Evolutionary conservation across 306 rosid species (phyloP).

Genomic region (cucumber (Cucumis sativus)): DNA sequence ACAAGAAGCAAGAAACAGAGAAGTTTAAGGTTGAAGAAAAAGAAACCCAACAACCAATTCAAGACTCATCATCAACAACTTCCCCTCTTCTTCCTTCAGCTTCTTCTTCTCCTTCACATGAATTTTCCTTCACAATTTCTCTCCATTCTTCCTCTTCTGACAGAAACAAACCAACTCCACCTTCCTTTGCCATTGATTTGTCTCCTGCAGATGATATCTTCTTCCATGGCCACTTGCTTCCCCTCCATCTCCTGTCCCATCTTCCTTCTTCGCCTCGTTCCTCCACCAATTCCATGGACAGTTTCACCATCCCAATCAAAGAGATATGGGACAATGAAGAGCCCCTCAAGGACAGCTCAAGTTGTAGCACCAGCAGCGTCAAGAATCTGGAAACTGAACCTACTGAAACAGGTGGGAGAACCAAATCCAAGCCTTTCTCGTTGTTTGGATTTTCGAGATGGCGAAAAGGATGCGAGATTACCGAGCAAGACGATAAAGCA

Average conservation of each 20-base stretch:
- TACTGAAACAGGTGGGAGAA: slow-evolving; percentile 21
- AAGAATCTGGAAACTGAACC: neutral
- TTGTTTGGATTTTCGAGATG: slow-evolving; percentile 39
- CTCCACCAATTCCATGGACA: slow-evolving; percentile 58
- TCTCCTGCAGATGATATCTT: slow-evolving; percentile 96
- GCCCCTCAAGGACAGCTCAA: slow-evolving; percentile 6
- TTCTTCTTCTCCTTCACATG: slow-evolving; percentile 84
- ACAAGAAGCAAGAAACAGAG: neutral
- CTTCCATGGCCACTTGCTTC: slow-evolving; percentile 97
- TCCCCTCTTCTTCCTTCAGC: slow-evolving; percentile 37
- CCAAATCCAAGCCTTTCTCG: slow-evolving; percentile 58
- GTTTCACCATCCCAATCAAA: slow-evolving; percentile 52
- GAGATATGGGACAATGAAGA: slow-evolving; percentile 17
- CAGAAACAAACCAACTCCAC: slow-evolving; percentile 23
- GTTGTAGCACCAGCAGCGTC: neutral
- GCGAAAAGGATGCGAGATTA: slow-evolving; percentile 32
- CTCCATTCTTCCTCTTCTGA: slow-evolving; percentile 38
- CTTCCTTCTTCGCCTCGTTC: slow-evolving; percentile 73
- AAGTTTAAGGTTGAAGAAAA: neutral
- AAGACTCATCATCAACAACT: neutral
- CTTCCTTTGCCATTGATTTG: slow-evolving; percentile 62
- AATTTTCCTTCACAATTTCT: slow-evolving; percentile 85
- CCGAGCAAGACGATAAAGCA: slow-evolving; percentile 24
- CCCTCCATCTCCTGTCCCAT: slow-evolving; percentile 79
- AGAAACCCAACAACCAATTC: neutral